phyloP scores from a whole-genome alignment of 331 rosid genomes.

The Acacia pycnantha region DNA sequence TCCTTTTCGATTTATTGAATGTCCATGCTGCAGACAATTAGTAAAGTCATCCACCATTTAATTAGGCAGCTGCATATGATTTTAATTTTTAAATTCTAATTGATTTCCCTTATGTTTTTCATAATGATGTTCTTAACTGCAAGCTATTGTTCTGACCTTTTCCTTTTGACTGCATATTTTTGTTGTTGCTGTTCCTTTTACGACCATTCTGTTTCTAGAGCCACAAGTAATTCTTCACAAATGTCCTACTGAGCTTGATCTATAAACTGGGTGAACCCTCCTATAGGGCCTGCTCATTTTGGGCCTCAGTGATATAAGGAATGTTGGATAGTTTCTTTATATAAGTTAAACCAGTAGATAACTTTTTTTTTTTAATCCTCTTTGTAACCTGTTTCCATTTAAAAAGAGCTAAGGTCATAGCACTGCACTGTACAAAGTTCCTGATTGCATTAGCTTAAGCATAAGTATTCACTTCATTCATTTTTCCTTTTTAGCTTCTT shows the following conservation, averaged over 20 bases:
- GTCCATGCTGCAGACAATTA: background rate
- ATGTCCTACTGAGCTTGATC: background rate
- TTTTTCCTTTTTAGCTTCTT: constrained; percentile 48
- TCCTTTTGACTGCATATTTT: background rate
- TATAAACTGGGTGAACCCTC: background rate
- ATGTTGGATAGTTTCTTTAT: background rate
- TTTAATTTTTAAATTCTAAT: background rate
- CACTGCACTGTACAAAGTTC: background rate
- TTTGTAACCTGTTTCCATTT: background rate
- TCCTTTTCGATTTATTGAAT: background rate
- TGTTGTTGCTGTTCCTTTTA: background rate
- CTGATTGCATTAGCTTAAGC: background rate
- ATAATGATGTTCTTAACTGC: background rate
- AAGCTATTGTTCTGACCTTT: background rate
- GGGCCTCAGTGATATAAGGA: background rate
- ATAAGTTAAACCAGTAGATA: background rate
- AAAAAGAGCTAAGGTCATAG: background rate
- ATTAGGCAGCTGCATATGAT: background rate
- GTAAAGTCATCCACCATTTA: background rate
- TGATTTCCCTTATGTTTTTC: background rate
- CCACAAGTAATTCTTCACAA: background rate
- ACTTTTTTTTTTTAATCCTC: background rate
- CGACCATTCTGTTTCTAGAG: background rate
- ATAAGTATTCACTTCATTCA: constrained; percentile 14
- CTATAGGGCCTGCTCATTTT: background rate